phyloP scores from a whole-genome alignment of 2,329 filamentous ascomycete species.

The Basipetospora chlamydospora region DNA sequence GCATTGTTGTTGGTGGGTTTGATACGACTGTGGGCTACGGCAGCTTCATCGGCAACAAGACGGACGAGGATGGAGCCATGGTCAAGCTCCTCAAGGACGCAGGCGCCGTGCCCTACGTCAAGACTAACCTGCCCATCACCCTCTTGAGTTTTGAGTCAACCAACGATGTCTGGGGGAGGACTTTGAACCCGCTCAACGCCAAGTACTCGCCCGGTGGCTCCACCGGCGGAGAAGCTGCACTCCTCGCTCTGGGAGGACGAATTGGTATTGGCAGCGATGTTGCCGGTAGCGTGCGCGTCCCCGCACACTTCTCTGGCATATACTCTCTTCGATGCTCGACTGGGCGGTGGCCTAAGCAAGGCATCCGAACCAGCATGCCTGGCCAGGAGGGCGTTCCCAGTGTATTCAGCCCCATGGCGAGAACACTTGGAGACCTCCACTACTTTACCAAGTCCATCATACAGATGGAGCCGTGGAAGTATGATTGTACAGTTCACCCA shows the following conservation, averaged over 20 bases:
- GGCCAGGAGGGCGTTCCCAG: constrained; percentile 83
- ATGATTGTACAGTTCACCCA: constrained; percentile 75
- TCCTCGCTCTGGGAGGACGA: constrained; percentile 68
- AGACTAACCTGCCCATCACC: constrained; percentile 80
- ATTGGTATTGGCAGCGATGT: constrained; percentile 89
- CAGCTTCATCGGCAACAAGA: constrained; percentile 52
- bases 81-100: constrained; percentile 72
- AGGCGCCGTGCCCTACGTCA: constrained; percentile 80
- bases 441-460: constrained; percentile 75
- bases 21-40: constrained; percentile 75
- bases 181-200: constrained; percentile 69
- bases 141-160: constrained; percentile 75
- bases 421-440: constrained; percentile 65
- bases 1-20: constrained; percentile 66
- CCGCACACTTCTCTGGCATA: constrained; percentile 80
- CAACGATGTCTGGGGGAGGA: constrained; percentile 66
- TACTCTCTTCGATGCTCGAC: constrained; percentile 80
- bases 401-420: constrained; percentile 85
- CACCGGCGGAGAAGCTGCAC: constrained; percentile 70
- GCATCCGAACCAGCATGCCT: constrained; percentile 75
- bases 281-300: constrained; percentile 72
- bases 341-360: constrained; percentile 77
- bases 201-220: constrained; percentile 80
- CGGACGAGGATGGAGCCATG: constrained; percentile 52
- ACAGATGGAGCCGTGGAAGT: constrained; percentile 74